Evolutionary conservation across 2,329 filamentous ascomycete species (phyloP).

Genomic region (Fusarium tricinctum): DNA sequence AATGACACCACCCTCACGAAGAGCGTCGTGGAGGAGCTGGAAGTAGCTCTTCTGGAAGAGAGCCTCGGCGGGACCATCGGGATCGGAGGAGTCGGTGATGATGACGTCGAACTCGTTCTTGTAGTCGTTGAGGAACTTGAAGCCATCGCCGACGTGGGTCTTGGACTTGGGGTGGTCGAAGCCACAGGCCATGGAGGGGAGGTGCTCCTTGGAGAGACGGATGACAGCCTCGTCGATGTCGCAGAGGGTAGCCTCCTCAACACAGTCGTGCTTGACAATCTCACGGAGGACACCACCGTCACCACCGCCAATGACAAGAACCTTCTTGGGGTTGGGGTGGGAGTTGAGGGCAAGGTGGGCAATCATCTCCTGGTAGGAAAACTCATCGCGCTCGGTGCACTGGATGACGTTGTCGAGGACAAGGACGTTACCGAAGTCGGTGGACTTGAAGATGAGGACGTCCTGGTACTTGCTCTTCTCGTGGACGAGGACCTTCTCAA

Average conservation of each 20-base stretch:
- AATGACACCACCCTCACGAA: conserved; percentile 96
- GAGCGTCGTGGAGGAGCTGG: conserved; percentile 88
- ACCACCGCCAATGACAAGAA: conserved; percentile 97
- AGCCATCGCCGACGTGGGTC: conserved; percentile 94
- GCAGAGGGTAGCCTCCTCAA: conserved; percentile 96
- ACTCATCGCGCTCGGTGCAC: conserved; percentile 98
- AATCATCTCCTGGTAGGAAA: conserved; percentile 99
- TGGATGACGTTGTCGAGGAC: conserved; percentile 99
- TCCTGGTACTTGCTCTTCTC: conserved; percentile 99
- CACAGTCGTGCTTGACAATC: conserved; percentile 98
- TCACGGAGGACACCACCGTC: conserved; percentile 98
- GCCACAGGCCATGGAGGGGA: conserved; percentile 92
- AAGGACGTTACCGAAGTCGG: conserved; percentile 94
- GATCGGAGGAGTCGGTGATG: conserved; percentile 98
- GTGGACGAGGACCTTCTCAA: conserved; percentile 98
- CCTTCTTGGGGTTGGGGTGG: conserved; percentile 97
- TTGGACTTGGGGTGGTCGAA: conserved; percentile 95
- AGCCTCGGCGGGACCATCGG: conserved; percentile 94
- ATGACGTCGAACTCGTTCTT: conserved; percentile 99
- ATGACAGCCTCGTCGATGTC: conserved; percentile 99
- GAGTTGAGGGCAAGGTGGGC: conserved; percentile 98
- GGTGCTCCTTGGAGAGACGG: conserved; percentile 97
- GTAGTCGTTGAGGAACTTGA: conserved; percentile 97
- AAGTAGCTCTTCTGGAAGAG: conserved; percentile 99
- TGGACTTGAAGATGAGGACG: conserved; percentile 98